Percentiles rank a stretch among this genome's conserved stretches.
These are phyloP conservation scores for Penicillium herquei DNA, from an alignment of 495 filamentous ascomycete species.

Conservation along the genomic window DNA sequence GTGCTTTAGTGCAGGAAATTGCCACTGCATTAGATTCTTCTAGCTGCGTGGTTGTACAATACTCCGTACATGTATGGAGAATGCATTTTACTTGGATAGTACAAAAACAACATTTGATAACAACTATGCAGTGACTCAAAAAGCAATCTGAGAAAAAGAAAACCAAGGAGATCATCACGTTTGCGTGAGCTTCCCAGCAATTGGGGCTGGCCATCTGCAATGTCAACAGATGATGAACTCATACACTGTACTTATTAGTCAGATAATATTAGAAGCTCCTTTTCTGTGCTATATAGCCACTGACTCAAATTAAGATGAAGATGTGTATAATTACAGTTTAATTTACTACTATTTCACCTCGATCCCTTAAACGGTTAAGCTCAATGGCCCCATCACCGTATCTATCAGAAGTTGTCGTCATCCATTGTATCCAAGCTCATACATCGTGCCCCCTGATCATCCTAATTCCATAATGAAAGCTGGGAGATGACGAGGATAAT, in stretches of 20 bases:
- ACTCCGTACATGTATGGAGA: too few relatives aligned
- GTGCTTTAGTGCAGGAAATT: slow-evolving; percentile 6
- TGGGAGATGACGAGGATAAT: too few relatives aligned
- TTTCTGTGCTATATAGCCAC: too few relatives aligned
- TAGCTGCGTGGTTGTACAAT: not conserved
- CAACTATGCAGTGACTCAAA: not conserved
- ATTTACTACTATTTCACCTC: not conserved
- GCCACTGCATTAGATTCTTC: slow-evolving; percentile 8
- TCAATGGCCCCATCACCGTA: slow-evolving; percentile 10
- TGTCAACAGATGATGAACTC: too few relatives aligned
- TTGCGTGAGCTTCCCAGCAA: too few relatives aligned
- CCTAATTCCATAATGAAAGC: not conserved
- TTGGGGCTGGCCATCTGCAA: too few relatives aligned
- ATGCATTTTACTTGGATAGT: too few relatives aligned
- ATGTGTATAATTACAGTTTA: not conserved
- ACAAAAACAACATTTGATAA: not conserved
- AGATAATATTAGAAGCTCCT: too few relatives aligned
- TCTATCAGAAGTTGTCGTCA: slow-evolving; percentile 21
- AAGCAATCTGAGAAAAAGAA: too few relatives aligned
- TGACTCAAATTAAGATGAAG: too few relatives aligned
- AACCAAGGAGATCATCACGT: too few relatives aligned
- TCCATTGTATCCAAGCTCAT: slow-evolving; percentile 6
- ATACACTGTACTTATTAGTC: too few relatives aligned
- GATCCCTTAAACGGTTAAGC: not conserved
- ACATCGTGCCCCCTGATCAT: slow-evolving; percentile 19